These are phyloP conservation scores for Erodium texanum DNA, from an alignment of 441 rosid species.

Conservation along the genomic window DNA sequence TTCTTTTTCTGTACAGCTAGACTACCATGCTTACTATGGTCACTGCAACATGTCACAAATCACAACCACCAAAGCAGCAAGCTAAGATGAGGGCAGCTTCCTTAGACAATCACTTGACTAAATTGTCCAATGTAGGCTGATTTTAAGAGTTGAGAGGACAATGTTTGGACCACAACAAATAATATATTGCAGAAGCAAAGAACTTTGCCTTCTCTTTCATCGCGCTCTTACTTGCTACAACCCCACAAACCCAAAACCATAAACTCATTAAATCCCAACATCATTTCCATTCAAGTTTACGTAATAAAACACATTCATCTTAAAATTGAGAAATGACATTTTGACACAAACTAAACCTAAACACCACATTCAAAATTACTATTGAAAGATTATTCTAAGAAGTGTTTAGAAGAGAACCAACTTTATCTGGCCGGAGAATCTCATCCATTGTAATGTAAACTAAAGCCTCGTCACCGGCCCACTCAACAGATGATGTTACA, in stretches of 20 bases:
- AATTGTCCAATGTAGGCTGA: not conserved
- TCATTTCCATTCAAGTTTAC: not conserved
- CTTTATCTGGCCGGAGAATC: slow-evolving; percentile 83
- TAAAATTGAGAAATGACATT: not conserved
- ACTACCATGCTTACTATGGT: not conserved
- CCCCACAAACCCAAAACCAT: not conserved
- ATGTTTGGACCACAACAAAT: too few species aligned
- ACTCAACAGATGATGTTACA: slow-evolving; percentile 44
- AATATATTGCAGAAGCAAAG: not conserved
- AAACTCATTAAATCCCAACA: not conserved
- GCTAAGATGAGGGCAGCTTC: not conserved
- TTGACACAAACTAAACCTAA: not conserved
- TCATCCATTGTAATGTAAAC: slow-evolving; percentile 78
- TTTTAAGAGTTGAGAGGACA: too few species aligned
- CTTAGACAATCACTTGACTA: not conserved
- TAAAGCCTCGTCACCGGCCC: slow-evolving; percentile 78
- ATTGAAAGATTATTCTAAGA: slow-evolving; percentile 7
- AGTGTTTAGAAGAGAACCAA: slow-evolving; percentile 13
- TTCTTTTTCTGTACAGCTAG: not conserved
- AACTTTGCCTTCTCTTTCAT: not conserved
- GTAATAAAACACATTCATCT: not conserved
- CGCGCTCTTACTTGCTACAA: not conserved
- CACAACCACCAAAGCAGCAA: not conserved
- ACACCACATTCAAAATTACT: too few species aligned
- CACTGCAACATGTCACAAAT: not conserved